Base-by-base conservation (phyloP, 164 flowering plant species). In the Nymphaea thermarum region DNA sequence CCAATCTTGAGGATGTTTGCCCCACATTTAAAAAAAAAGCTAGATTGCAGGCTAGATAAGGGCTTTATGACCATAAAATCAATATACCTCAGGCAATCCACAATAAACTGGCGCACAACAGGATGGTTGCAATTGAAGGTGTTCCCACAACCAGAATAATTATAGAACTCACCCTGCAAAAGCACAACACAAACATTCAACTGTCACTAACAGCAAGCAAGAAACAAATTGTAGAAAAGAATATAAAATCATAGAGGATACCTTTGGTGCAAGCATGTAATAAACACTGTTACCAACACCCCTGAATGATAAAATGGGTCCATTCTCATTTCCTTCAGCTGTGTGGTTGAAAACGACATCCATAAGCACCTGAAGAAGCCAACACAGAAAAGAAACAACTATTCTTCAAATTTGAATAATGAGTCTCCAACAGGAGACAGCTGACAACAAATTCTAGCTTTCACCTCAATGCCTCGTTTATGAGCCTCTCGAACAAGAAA, bases 271-370 rank as follows among this genome's bases (percentile, higher is more conserved):
- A 70, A 93, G 85, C 97, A 91, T 91, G 78, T 91, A 93, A 73
- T 85, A 93, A 53, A 83, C 88, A 83, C 84, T 82, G 77, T 89
- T 93, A 74, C 89, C 98, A 71, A 89, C 73, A 17, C 97, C 97
- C 79, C 96, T 85, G 75, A 93, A 93, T 42, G 97, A 93, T 62
- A 93, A 66, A 55, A 78, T 77, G 63, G 96, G 98, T 42, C 96
- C 98, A 43, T 85, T 84, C 74, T 89, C 93, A 81, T 93, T 91
- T 71, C 98, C 98, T 84, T 93, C 97, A 69, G 97, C 97, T 44
- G 98, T 93, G 81, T 93, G 98, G 79, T 93, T 93, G 80, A 93
- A 89, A 66, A 93, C 98, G 51, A 93, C 93, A 81, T 93, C 98
- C 97, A 93, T 86, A 76, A 93, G 59, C 66, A 93, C 98, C 98